Base-by-base conservation (phyloP, 2,329 filamentous ascomycete genomes). In the Talaromyces sp. region DNA sequence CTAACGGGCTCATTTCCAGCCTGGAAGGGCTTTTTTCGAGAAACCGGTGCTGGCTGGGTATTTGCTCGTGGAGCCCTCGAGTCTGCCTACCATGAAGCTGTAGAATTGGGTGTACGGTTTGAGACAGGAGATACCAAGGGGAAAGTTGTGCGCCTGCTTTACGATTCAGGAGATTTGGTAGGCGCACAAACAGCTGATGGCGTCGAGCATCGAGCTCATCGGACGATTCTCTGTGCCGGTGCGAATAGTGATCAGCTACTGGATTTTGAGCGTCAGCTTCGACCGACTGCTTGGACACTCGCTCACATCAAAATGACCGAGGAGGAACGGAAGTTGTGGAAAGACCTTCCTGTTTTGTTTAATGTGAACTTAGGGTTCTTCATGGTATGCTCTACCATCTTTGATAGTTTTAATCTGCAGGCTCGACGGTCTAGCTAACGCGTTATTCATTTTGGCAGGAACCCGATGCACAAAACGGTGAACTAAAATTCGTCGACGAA, bases 221-320 rank as follows among this genome's bases (percentile, higher is more conserved):
- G 75, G 29, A 80, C 75, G 0, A 77, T 83, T 7, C 74, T 82
- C 27, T 78, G 78, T 63, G 80, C 79, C 8, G 81, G 81, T 19
- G 81, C 80, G 7, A 78, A 73, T 64, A 78, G 76, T 36, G 76
- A 76, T 17, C 72, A 72, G 17, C 70, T 83, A 1, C 66, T 84
- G n/a, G 78, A 82, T 68, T 78, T 82, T 70, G 70, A 81, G 69
- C 68, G 77, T 59, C 81, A 83, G 64, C 72, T 82, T 19, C 74
- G 78, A 15, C 76, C 79, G 5, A 81, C 77, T 5, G 61, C 83
- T 1, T 85, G 83, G 83, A 85, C 83, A n/a, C 71, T 86, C 1
- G 81, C 78, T 7, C 84, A 86, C 67, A 82, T 86, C 27, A 74
- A 78, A 19, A 80, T 86, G 75, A 80, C 79, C 0, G 68, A 73